Percentiles rank a stretch among this genome's conserved stretches.
These are phyloP conservation scores for Ogataea trehalophila DNA, from an alignment of 805 yeast species.

Conservation along the genomic window DNA sequence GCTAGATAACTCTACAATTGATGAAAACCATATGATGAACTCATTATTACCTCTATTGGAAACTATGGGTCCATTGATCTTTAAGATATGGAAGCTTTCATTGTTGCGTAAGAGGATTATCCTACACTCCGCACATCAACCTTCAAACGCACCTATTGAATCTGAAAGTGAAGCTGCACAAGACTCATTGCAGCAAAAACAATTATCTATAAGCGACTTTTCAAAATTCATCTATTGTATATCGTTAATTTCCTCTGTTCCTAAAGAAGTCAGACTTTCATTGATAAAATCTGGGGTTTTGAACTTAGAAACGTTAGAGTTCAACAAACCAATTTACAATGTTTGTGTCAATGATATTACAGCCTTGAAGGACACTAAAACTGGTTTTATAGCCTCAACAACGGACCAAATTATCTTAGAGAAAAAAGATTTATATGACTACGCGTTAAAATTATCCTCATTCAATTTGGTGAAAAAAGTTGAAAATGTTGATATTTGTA, in stretches of 20 bases:
- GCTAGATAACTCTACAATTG: constrained; percentile 10
- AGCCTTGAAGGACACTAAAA: constrained; percentile 25
- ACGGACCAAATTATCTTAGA: constrained; percentile 61
- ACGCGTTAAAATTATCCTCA: constrained; percentile 28
- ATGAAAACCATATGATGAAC: constrained; percentile 40
- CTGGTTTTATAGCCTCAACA: constrained; percentile 55
- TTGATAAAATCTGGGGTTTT: constrained; percentile 25
- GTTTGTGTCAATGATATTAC: constrained; percentile 56
- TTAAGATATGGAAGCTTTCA: constrained; percentile 59
- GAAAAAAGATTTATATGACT: constrained; percentile 48
- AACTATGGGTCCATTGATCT: constrained; percentile 59
- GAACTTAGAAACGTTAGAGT: constrained; percentile 21
- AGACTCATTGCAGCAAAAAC: constrained; percentile 9
- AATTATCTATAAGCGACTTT: constrained; percentile 31
- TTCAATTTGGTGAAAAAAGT: constrained; percentile 1
- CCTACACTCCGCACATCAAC: constrained; percentile 32
- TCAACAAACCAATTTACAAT: constrained; percentile 52
- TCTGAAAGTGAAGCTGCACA: constrained; percentile 1
- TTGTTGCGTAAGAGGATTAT: constrained; percentile 54
- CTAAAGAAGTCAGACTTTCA: constrained; percentile 40
- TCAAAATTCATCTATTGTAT: constrained; percentile 54
- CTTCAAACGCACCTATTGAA: constrained; percentile 6
- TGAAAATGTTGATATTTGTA: not conserved
- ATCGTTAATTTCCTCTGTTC: constrained; percentile 57
- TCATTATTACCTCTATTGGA: constrained; percentile 43